A percentile compares a stretch with the other conserved stretches of the same genome.
These are phyloP conservation scores for Globisporangium abappressorium DNA, from an alignment of 352 stramenopile species.

Conservation along the genomic window DNA sequence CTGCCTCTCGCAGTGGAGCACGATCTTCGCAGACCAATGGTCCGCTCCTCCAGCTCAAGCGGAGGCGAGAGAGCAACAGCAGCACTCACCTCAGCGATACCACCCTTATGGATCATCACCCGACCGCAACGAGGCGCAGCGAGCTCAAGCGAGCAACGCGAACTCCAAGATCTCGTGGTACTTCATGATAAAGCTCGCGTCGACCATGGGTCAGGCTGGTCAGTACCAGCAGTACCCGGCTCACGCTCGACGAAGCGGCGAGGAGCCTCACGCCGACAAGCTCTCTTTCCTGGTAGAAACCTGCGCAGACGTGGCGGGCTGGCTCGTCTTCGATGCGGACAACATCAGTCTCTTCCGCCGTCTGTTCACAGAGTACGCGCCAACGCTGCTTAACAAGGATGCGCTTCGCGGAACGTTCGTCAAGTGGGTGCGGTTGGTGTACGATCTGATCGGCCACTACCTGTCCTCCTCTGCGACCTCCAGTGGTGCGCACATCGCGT, in stretches of 20 bases:
- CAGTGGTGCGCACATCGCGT: conserved; percentile 7
- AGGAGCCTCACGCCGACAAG: conserved; percentile 4
- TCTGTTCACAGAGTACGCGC: conserved; percentile 21
- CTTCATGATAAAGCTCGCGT: conserved; percentile 19
- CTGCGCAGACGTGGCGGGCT: conserved; percentile 26
- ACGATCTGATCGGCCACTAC: conserved; percentile 28
- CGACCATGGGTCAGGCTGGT: conserved; percentile 4
- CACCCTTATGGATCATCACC: background rate
- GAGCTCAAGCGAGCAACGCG: conserved; percentile 1
- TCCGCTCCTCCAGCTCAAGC: background rate
- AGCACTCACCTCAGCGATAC: conserved; percentile 3
- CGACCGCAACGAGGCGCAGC: background rate
- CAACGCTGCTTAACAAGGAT: conserved; percentile 30
- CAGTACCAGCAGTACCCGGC: background rate
- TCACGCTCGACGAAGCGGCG: background rate
- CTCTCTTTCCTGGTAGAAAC: conserved; percentile 21
- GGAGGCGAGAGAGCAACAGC: background rate
- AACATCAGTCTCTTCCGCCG: conserved; percentile 29
- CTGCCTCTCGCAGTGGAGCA: conserved; percentile 29
- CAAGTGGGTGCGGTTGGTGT: conserved; percentile 25
- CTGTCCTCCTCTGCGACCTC: conserved; percentile 10
- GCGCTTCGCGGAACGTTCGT: conserved; percentile 29
- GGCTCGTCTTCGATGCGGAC: conserved; percentile 27
- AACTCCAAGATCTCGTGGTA: conserved; percentile 25
- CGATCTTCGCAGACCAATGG: conserved; percentile 23